Conservation (phyloP, 495 filamentous ascomycete species). For the Antarctomyces pellizariae region DNA sequence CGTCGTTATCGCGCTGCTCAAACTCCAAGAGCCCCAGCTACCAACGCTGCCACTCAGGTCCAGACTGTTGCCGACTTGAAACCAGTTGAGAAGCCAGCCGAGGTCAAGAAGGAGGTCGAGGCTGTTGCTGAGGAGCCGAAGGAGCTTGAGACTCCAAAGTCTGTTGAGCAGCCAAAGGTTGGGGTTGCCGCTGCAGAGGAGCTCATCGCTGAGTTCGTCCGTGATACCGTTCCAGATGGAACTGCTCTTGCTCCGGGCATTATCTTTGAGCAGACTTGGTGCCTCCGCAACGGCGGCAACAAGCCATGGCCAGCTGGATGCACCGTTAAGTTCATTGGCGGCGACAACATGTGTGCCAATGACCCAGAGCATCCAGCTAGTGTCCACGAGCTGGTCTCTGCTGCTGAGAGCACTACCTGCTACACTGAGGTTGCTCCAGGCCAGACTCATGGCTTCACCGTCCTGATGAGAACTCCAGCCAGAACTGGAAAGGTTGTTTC, state of each 20-base stretch:
- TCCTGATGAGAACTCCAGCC: constrained; percentile 56
- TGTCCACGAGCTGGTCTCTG: constrained; percentile 41
- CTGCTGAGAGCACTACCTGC: constrained; percentile 62
- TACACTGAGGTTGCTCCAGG: constrained; percentile 42
- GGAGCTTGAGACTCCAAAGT: constrained; percentile 10
- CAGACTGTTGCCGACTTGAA: constrained; percentile 53
- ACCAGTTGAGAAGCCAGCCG: constrained; percentile 20
- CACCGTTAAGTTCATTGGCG: constrained; percentile 75
- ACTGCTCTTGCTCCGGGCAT: constrained; percentile 39
- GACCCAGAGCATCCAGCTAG: constrained; percentile 55
- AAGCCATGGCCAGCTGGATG: constrained; percentile 67
- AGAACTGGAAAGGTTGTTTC: constrained; percentile 58
- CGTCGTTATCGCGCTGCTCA: constrained; percentile 22
- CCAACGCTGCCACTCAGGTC: constrained; percentile 35
- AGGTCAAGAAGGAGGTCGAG: constrained; percentile 15
- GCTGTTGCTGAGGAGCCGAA: constrained; percentile 11
- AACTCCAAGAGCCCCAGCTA: constrained; percentile 22
- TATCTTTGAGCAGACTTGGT: constrained; percentile 79
- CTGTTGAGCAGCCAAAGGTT: constrained; percentile 11
- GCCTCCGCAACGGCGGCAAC: constrained; percentile 64
- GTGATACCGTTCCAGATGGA: constrained; percentile 59
- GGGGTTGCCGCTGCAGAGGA: constrained; percentile 9
- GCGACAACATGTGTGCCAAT: constrained; percentile 84
- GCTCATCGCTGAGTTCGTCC: constrained; percentile 53
- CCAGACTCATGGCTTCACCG: constrained; percentile 55